Evolutionary conservation across 1,139 yeast species (phyloP).

Genomic region (Debaryomycetaceae sp.): DNA sequence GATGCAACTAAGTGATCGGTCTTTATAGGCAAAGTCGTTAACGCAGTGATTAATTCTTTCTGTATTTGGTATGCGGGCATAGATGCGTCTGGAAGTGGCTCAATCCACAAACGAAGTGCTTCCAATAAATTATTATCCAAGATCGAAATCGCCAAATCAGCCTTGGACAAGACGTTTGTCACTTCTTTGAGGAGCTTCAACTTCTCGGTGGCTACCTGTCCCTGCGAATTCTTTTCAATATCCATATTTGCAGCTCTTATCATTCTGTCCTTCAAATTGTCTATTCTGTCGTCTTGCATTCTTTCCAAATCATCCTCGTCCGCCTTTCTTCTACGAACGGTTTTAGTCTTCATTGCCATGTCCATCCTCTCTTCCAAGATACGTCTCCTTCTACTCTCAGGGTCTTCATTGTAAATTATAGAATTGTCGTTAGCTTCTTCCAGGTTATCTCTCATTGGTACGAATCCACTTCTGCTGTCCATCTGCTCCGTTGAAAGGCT

Average conservation of each 20-base stretch:
- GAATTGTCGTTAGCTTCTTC: constrained; percentile 10
- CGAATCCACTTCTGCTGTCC: constrained; percentile 10
- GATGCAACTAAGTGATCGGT: constrained; percentile 93
- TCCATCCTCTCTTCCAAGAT: constrained; percentile 80
- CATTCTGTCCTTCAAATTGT: constrained; percentile 83
- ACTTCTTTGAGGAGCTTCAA: constrained; percentile 80
- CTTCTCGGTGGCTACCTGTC: constrained; percentile 82
- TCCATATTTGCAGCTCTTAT: constrained; percentile 89
- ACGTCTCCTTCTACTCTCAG: constrained; percentile 59
- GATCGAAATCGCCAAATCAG: constrained; percentile 85
- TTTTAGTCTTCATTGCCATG: constrained; percentile 65
- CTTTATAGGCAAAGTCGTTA: constrained; percentile 81
- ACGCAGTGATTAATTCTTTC: constrained; percentile 73
- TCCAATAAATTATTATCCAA: constrained; percentile 91
- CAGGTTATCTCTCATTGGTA: constrained; percentile 10
- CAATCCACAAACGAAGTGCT: constrained; percentile 95
- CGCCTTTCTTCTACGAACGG: constrained; percentile 55
- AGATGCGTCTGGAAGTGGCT: constrained; percentile 96
- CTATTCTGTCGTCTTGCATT: constrained; percentile 89
- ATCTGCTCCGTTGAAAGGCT: constrained; percentile 8
- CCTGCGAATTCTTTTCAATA: constrained; percentile 75
- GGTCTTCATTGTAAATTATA: constrained; percentile 37
- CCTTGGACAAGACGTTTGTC: constrained; percentile 69
- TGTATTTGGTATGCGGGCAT: constrained; percentile 96
- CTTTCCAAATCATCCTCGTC: constrained; percentile 93